Conservation (phyloP, 106 monocot genomes). For the Dendrobium nobile region DNA sequence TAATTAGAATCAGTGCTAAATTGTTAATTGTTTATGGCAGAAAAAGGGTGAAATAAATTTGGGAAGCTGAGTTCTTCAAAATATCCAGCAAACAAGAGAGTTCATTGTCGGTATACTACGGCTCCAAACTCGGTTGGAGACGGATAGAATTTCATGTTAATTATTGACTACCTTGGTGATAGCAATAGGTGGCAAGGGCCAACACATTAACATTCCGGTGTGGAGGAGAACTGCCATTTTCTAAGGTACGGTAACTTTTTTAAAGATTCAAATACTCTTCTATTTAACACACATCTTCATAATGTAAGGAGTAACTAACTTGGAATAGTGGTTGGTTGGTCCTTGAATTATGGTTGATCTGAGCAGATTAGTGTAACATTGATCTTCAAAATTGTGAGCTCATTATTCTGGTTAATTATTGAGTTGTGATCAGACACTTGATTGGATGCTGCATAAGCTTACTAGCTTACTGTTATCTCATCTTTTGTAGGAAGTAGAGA, state of each 20-base stretch:
- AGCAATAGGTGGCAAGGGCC: conserved; percentile 36
- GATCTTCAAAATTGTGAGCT: background rate
- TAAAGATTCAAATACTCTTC: background rate
- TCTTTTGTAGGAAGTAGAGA: conserved; percentile 15
- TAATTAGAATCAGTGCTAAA: background rate
- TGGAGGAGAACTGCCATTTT: conserved; percentile 50
- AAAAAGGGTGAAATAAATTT: conserved; percentile 11
- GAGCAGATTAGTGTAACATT: background rate
- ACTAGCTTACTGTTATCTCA: background rate
- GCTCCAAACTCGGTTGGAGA: conserved; percentile 29
- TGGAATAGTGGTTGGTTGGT: background rate
- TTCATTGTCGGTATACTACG: conserved; percentile 15
- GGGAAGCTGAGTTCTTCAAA: conserved; percentile 13
- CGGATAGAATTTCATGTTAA: conserved; percentile 40
- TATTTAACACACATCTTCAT: background rate
- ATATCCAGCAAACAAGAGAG: conserved; percentile 10
- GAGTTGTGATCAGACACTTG: background rate
- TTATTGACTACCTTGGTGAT: conserved; percentile 50
- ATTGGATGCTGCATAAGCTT: background rate
- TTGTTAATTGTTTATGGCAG: background rate
- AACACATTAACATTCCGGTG: conserved; percentile 65
- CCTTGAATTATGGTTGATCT: background rate
- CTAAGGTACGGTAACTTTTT: conserved; percentile 20
- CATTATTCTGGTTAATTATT: background rate
- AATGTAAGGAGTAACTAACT: background rate